phyloP scores from a whole-genome alignment of 345 rosid species.

The Lepidium didymum region DNA sequence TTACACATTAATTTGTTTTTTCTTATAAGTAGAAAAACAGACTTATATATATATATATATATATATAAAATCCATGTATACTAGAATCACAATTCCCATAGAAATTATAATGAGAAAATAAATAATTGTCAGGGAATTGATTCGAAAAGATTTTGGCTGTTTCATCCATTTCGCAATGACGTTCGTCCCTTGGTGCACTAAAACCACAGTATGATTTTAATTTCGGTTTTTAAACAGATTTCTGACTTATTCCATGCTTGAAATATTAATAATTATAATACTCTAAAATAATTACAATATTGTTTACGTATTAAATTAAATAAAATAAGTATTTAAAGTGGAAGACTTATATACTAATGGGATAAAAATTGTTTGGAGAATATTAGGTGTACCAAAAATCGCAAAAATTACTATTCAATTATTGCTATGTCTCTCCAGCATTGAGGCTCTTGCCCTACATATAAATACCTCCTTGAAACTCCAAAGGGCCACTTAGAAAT shows the following conservation, averaged over 20 bases:
- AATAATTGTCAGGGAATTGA: slow-evolving; percentile 23
- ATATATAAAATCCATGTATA: background rate
- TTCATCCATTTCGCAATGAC: slow-evolving; percentile 21
- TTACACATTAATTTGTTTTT: background rate
- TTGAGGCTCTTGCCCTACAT: background rate
- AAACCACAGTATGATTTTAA: slow-evolving; percentile 8
- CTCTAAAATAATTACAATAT: background rate
- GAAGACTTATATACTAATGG: slow-evolving; percentile 10
- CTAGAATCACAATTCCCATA: slow-evolving; percentile 8
- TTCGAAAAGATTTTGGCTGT: slow-evolving; percentile 24
- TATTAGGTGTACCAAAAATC: slow-evolving; percentile 28
- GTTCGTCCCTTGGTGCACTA: slow-evolving; percentile 28
- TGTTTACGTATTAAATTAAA: background rate
- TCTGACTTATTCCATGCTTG: slow-evolving; percentile 21
- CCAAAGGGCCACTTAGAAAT: slow-evolving; percentile 14
- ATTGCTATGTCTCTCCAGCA: slow-evolving; percentile 8
- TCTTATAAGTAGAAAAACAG: background rate
- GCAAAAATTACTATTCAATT: slow-evolving; percentile 15
- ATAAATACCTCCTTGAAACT: slow-evolving; percentile 12
- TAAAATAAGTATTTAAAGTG: background rate
- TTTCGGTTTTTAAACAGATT: background rate
- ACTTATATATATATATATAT: background rate
- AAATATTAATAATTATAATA: no score
- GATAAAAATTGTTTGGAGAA: background rate
- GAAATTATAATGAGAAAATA: background rate